Percentiles rank a stretch among this genome's conserved stretches.
phyloP scores from a whole-genome alignment of 495 filamentous ascomycete genomes.

The Penicillium alfredii region DNA sequence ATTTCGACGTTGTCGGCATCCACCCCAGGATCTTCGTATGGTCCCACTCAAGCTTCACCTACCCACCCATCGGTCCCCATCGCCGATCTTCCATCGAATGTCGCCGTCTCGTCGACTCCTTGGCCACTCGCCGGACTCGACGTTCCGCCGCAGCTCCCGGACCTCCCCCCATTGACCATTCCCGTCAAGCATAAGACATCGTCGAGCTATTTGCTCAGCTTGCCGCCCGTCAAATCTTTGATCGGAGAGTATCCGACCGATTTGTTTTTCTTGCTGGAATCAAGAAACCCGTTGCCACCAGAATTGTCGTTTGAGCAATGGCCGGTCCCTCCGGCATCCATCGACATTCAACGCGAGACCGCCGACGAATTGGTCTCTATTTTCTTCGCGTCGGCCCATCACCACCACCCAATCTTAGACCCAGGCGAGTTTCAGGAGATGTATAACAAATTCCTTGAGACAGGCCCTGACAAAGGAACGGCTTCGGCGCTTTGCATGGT shows the following conservation, averaged over 20 bases:
- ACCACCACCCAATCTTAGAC: conserved; percentile 28
- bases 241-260: conserved; percentile 7
- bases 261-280: conserved; percentile 3
- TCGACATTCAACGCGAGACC: conserved; percentile 13
- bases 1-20: background rate
- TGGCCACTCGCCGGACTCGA: background rate
- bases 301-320: background rate
- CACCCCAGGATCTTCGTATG: background rate
- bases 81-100: background rate
- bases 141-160: background rate
- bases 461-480: conserved; percentile 18
- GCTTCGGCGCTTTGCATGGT: conserved; percentile 29
- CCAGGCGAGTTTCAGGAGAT: conserved; percentile 21
- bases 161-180: conserved; percentile 4
- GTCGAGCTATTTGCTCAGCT: conserved; percentile 2
- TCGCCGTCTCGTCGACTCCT: background rate
- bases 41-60: background rate
- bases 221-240: conserved; percentile 2
- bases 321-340: background rate
- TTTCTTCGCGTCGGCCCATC: conserved; percentile 29
- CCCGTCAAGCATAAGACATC: conserved; percentile 6
- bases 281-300: background rate
- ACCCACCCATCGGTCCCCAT: background rate
- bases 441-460: conserved; percentile 20
- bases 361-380: conserved; percentile 19